Evolutionary conservation across 1,139 yeast species (phyloP).

Genomic region (Suhomyces bribrorum): DNA sequence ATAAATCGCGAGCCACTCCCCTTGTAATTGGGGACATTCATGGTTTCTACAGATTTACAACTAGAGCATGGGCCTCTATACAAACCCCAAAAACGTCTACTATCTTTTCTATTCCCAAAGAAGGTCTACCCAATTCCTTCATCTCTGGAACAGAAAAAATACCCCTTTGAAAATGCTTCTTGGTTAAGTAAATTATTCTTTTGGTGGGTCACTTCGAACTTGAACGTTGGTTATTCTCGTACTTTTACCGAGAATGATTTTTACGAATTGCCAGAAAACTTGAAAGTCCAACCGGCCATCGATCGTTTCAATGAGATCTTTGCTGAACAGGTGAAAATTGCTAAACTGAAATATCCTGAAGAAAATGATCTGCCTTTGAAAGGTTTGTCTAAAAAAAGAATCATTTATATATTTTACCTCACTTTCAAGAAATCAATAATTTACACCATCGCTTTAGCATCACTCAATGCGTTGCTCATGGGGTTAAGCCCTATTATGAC

Average conservation of each 20-base stretch:
- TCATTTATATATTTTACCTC: conserved; percentile 23
- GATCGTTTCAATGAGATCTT: background rate
- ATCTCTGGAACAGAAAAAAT: conserved; percentile 48
- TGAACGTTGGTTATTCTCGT: conserved; percentile 66
- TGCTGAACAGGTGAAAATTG: background rate
- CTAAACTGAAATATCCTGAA: conserved; percentile 5
- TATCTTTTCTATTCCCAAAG: conserved; percentile 18
- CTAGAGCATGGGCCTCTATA: conserved; percentile 3
- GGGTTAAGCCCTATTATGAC: conserved; percentile 35
- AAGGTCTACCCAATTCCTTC: conserved; percentile 56
- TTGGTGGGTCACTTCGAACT: conserved; percentile 60
- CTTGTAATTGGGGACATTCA: too few species aligned
- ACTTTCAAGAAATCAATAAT: conserved; percentile 32
- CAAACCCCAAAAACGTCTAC: conserved; percentile 16
- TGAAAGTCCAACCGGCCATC: conserved; percentile 45
- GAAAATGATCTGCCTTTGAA: conserved; percentile 23
- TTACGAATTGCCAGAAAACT: conserved; percentile 51
- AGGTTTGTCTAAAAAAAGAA: conserved; percentile 14
- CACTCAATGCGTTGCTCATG: conserved; percentile 18
- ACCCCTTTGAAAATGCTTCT: conserved; percentile 39
- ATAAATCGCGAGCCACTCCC: too few species aligned
- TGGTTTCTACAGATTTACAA: background rate
- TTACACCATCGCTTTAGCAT: conserved; percentile 21
- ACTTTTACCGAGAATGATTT: conserved; percentile 66
- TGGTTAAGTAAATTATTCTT: conserved; percentile 41